Evolutionary conservation across 2,329 filamentous ascomycete species (phyloP), one percentile per base, ranked within the genome.

Genomic region (Aspergillus phoenicis): DNA sequence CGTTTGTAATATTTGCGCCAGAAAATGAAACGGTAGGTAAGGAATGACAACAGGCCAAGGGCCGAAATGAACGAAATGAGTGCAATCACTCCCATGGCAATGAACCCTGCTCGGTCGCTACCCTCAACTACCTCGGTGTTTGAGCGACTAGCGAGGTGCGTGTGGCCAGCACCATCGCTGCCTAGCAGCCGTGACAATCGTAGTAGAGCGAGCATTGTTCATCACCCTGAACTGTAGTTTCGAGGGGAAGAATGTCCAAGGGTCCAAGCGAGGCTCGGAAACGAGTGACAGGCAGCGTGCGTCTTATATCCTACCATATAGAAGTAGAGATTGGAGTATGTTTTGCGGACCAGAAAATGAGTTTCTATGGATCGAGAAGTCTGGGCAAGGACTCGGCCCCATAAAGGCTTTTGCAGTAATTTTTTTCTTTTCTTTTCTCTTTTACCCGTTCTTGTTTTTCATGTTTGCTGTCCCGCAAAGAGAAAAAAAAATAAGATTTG

Each of bases 11-110:
- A 78, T 59, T 73, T 77, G 38, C 78, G 72, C 81, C 81, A 84
- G 62, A 77, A 78, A 30, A 83, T 71, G 49, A 84, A 72, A 20
- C 81, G 78, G 63, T 82, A 79, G 5, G 81, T 82, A 64, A 84
- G 77, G 70, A 81, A 82, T 28, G 64, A 63, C 5, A 82, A 70
- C 2, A 83, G 72, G 28, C 57, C 20, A 6, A 69, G 36, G 2
- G 66, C 58, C 2, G 68, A 67, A 6, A 65, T 20, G 57, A 70
- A 69, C 2, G 82, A 83, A 54, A 80, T 66, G 55, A 80, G 69
- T n/a, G 79, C 80, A 57, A 80, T 77, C 30, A 80, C 63, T 1
- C 75, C 77, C 49, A 84, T 73, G 1, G 79, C 78, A 49, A 82
- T 79, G 57, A 84, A 78, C 11, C 81, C 81, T 1, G 66, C 70